A percentile compares a stretch with the other conserved stretches of the same genome.
Conservation (phyloP, 345 rosid species). For the Linum tenue region DNA sequence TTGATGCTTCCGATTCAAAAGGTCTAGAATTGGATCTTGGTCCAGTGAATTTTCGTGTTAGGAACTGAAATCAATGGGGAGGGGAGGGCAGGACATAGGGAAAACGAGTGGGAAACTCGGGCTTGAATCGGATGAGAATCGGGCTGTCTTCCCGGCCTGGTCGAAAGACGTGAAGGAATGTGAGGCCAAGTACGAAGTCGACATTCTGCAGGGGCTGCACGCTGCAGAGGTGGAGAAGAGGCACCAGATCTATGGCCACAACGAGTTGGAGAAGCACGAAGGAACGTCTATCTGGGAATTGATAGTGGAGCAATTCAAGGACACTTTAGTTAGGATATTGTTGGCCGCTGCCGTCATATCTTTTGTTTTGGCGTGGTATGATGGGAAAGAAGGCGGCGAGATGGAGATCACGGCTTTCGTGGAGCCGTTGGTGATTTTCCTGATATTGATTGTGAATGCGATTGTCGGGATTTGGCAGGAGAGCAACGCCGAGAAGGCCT, state of each 20-base stretch:
- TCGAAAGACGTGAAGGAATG: constrained; percentile 51
- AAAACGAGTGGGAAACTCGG: constrained; percentile 16
- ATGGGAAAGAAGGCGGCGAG: constrained; percentile 88
- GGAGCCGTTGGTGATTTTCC: constrained; percentile 85
- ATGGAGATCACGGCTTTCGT: constrained; percentile 79
- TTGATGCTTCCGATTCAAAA: background rate
- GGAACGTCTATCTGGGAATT: constrained; percentile 50
- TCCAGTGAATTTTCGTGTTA: constrained; percentile 7
- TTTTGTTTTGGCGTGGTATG: constrained; percentile 66
- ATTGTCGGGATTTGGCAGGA: constrained; percentile 92
- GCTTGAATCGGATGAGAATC: constrained; percentile 8
- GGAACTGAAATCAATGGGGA: constrained; percentile 38
- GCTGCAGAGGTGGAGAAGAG: constrained; percentile 48
- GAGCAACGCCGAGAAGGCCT: constrained; percentile 80
- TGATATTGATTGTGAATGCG: constrained; percentile 86
- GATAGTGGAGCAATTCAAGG: constrained; percentile 72
- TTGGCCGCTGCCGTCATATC: constrained; percentile 69
- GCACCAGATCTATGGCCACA: constrained; percentile 47
- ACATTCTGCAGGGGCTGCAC: constrained; percentile 34
- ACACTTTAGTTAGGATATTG: constrained; percentile 77
- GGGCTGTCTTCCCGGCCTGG: constrained; percentile 61
- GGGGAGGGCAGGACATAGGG: constrained; percentile 46
- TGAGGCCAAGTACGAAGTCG: constrained; percentile 43
- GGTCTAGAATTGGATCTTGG: background rate
- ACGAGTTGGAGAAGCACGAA: constrained; percentile 80